Evolutionary conservation across 345 rosid genomes (phyloP).

Genomic region (Leavenworthia alabamica): DNA sequence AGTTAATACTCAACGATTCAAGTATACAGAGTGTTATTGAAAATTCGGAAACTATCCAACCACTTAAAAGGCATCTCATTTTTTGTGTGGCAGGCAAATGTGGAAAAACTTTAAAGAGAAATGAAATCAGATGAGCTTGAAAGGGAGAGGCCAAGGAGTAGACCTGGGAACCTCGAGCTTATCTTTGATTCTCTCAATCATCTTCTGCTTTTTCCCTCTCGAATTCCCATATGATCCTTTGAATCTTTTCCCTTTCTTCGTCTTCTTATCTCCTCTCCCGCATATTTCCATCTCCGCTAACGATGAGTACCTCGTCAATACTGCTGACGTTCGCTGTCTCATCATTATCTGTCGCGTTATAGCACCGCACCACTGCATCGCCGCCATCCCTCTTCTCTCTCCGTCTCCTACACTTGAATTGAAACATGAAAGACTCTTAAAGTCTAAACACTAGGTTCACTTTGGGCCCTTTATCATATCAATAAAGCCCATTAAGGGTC

Average conservation of each 20-base stretch:
- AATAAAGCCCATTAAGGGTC: background rate
- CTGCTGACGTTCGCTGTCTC: slow-evolving; percentile 31
- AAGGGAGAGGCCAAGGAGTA: slow-evolving; percentile 99
- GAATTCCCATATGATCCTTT: slow-evolving; percentile 82
- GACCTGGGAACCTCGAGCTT: slow-evolving; percentile 92
- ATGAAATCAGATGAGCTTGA: slow-evolving; percentile 66
- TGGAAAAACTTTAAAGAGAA: background rate
- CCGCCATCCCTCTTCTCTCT: slow-evolving; percentile 34
- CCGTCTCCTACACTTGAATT: background rate
- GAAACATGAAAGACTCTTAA: too few species aligned
- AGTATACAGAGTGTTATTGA: background rate
- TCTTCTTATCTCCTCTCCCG: slow-evolving; percentile 90
- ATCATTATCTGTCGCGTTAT: slow-evolving; percentile 47
- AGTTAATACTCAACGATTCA: slow-evolving; percentile 7
- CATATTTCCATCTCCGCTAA: slow-evolving; percentile 43
- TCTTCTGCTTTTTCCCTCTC: slow-evolving; percentile 90
- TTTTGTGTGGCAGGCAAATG: background rate
- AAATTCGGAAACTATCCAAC: background rate
- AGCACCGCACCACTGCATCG: slow-evolving; percentile 60
- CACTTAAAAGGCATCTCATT: slow-evolving; percentile 3
- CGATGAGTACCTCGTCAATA: background rate
- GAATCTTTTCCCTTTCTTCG: slow-evolving; percentile 89
- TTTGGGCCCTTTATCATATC: background rate
- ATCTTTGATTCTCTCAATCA: slow-evolving; percentile 80
- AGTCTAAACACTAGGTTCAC: background rate